phyloP scores from a whole-genome alignment of 306 rosid genomes.

The Inga leiocalycina region DNA sequence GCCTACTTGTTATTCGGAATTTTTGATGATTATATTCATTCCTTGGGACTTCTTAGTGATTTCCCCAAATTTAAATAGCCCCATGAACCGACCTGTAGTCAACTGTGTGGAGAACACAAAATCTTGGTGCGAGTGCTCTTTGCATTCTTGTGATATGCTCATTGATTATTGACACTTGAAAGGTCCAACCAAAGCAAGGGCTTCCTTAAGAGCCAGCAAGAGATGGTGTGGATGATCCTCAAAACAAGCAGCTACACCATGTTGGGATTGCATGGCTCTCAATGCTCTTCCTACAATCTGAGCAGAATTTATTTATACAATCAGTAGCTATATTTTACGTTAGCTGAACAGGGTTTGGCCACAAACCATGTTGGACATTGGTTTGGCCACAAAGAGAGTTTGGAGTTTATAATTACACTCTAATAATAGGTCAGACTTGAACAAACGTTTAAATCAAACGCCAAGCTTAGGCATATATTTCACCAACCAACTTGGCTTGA shows the following conservation, averaged over 20 bases:
- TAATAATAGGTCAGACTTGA: background rate
- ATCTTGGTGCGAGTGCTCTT: background rate
- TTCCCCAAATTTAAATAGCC: background rate
- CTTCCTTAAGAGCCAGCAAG: slow-evolving; percentile 73
- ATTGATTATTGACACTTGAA: slow-evolving; percentile 47
- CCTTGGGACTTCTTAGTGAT: too few species aligned
- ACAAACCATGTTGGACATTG: background rate
- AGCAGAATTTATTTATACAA: slow-evolving; percentile 9
- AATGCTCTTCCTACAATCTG: slow-evolving; percentile 86
- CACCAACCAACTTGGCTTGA: background rate
- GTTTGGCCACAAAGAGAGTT: background rate
- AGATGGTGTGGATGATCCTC: slow-evolving; percentile 74
- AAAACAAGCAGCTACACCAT: slow-evolving; percentile 48
- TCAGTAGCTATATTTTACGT: background rate
- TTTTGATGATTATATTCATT: too few species aligned
- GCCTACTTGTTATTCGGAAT: too few species aligned
- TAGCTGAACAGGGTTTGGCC: background rate
- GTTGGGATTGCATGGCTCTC: slow-evolving; percentile 62
- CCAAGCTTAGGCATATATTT: background rate
- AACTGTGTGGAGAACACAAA: background rate
- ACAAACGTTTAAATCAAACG: background rate
- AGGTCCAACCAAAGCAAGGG: slow-evolving; percentile 77
- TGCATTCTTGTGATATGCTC: background rate
- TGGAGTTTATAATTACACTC: background rate
- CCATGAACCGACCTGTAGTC: background rate